Conservation (phyloP, 108 stramenopile species). For the Chaetoceros tenuissimus region DNA sequence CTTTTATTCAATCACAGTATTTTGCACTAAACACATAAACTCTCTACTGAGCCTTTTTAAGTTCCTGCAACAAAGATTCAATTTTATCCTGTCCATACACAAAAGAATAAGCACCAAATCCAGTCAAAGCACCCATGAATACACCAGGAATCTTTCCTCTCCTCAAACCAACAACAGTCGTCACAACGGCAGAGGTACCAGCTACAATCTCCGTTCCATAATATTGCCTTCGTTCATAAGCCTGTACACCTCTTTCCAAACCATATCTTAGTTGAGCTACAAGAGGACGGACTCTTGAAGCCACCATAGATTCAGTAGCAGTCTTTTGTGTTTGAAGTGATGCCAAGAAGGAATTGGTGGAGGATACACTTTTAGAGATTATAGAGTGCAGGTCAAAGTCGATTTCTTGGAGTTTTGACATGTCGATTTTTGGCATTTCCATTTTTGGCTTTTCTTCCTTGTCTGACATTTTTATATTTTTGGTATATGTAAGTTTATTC, state of each 20-base stretch:
- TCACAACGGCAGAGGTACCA: constrained; percentile 18
- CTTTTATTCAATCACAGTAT: no score
- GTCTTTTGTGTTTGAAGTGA: constrained; percentile 18
- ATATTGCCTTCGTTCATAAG: constrained; percentile 20
- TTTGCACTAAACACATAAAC: no score
- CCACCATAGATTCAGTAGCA: constrained; percentile 10
- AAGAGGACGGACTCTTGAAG: constrained; percentile 15
- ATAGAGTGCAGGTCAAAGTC: constrained; percentile 7
- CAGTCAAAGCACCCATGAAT: constrained; percentile 13
- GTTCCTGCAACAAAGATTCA: no score
- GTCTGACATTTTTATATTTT: no score
- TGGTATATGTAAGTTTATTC: no score
- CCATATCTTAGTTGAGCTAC: constrained; percentile 9
- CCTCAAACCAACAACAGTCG: constrained; percentile 19
- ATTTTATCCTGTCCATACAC: constrained; percentile 25
- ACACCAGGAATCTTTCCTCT: constrained; percentile 24
- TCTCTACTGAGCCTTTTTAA: no score
- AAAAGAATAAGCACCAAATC: constrained; percentile 29
- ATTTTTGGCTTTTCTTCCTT: no score
- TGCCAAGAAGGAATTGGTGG: constrained; percentile 23
- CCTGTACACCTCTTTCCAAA: constrained; percentile 10
- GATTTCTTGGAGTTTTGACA: no score
- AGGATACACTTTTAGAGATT: constrained; percentile 4
- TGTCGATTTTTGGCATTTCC: no score
- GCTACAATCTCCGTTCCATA: constrained; percentile 28